phyloP scores from a whole-genome alignment of 768 basidiomycete species.

The Pulveroboletus sp. region DNA sequence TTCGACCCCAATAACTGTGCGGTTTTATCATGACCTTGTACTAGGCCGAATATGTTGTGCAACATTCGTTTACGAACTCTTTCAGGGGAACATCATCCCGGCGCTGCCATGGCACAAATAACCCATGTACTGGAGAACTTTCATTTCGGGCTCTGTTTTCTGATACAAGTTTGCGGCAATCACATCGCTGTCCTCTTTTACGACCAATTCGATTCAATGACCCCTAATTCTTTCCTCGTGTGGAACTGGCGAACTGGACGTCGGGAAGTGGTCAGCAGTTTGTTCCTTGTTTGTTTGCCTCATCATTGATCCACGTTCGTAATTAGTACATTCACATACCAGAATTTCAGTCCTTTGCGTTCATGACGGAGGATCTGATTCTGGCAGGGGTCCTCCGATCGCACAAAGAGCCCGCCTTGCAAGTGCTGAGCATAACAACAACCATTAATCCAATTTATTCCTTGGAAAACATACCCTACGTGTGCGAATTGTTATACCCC shows the following conservation, averaged over 20 bases:
- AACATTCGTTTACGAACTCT: conserved; percentile 29
- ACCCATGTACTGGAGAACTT: conserved; percentile 2
- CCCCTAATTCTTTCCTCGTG: conserved; percentile 20
- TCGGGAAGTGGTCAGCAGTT: conserved; percentile 25
- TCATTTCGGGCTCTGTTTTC: conserved; percentile 12
- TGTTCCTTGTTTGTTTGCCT: background rate
- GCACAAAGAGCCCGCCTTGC: conserved; percentile 7
- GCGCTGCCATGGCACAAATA: conserved; percentile 12
- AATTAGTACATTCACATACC: conserved; percentile 17
- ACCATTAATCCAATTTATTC: background rate
- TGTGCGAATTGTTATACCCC: conserved; percentile 29
- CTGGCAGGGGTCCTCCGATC: conserved; percentile 16
- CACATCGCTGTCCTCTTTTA: conserved; percentile 28
- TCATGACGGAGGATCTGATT: conserved; percentile 30
- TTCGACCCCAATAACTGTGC: background rate
- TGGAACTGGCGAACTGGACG: conserved; percentile 34
- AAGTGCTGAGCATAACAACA: conserved; percentile 18
- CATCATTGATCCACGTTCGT: conserved; percentile 1
- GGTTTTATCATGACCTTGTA: background rate
- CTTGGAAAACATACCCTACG: conserved; percentile 12
- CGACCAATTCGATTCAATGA: conserved; percentile 6
- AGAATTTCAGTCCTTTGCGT: conserved; percentile 31
- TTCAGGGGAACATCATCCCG: conserved; percentile 28
- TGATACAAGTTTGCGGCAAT: conserved; percentile 31
- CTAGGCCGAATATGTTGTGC: conserved; percentile 17